Conservation (phyloP, 345 rosid species). For the Toxicodendron radicans region DNA sequence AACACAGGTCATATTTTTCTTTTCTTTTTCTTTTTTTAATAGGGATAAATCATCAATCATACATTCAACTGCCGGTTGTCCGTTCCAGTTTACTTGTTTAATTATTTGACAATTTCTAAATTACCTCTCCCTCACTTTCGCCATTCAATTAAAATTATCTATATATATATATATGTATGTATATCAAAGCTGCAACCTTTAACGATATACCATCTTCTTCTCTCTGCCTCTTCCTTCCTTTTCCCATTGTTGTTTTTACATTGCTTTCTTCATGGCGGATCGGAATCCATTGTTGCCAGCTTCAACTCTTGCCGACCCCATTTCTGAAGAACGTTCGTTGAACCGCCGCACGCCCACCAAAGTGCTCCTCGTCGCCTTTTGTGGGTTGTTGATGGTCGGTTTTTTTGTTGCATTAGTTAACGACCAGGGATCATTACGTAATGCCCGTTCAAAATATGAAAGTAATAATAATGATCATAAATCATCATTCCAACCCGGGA, state of each 20-base stretch:
- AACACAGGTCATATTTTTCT: no score
- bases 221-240: background rate
- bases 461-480: background rate
- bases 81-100: background rate
- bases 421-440: background rate
- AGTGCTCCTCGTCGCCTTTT: slow-evolving; percentile 21
- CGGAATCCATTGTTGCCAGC: slow-evolving; percentile 16
- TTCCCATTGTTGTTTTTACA: background rate
- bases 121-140: background rate
- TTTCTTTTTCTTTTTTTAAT: no score
- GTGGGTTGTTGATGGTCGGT: slow-evolving; percentile 37
- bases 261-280: slow-evolving; percentile 25
- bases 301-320: slow-evolving; percentile 16
- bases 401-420: slow-evolving; percentile 31
- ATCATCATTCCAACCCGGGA: background rate
- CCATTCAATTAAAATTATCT: background rate
- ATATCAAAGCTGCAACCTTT: background rate
- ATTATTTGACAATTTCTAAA: background rate
- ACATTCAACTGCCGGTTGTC: slow-evolving; percentile 5
- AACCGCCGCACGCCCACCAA: slow-evolving; percentile 29
- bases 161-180: background rate
- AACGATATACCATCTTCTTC: background rate
- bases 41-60: background rate
- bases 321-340: slow-evolving; percentile 7
- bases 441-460: background rate